A percentile compares a stretch with the other conserved stretches of the same genome.
Evolutionary conservation across 208 protist genomes (phyloP).

Genomic region (Crithidia sp.): DNA sequence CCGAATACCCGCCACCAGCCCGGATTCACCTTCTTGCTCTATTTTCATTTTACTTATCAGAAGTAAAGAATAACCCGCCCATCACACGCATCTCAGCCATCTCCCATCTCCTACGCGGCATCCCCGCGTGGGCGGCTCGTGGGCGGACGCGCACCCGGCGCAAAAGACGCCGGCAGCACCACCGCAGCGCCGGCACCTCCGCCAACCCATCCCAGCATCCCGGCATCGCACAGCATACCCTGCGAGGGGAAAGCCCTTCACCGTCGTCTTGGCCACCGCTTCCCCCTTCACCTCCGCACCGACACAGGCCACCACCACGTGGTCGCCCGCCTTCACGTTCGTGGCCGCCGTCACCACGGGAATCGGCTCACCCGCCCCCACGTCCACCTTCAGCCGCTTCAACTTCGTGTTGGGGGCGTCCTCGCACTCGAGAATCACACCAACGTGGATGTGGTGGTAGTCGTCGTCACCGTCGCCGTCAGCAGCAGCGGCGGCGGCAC

Average conservation of each 20-base stretch:
- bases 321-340: conserved; percentile 62
- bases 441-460: conserved; percentile 63
- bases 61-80: too few species aligned
- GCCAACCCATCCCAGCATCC: conserved; percentile 83
- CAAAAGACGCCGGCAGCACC: conserved; percentile 49
- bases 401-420: conserved; percentile 70
- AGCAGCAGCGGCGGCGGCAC: conserved; percentile 8
- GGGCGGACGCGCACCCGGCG: conserved; percentile 40
- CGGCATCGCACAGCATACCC: conserved; percentile 82
- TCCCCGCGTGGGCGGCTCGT: conserved; percentile 47
- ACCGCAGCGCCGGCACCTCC: conserved; percentile 71
- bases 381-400: conserved; percentile 67
- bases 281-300: conserved; percentile 66
- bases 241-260: conserved; percentile 74
- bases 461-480: conserved; percentile 52
- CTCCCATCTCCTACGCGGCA: conserved; percentile 20
- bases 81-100: too few species aligned
- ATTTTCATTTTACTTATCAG: too few species aligned
- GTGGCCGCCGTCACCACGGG: conserved; percentile 78
- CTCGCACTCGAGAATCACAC: conserved; percentile 52
- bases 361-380: conserved; percentile 50
- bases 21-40: too few species aligned
- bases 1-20: too few species aligned
- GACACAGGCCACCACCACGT: conserved; percentile 71
- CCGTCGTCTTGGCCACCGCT: conserved; percentile 60